Evolutionary conservation across 1,284 basidiomycete genomes (phyloP).

Genomic region (Stereum hirsutum): DNA sequence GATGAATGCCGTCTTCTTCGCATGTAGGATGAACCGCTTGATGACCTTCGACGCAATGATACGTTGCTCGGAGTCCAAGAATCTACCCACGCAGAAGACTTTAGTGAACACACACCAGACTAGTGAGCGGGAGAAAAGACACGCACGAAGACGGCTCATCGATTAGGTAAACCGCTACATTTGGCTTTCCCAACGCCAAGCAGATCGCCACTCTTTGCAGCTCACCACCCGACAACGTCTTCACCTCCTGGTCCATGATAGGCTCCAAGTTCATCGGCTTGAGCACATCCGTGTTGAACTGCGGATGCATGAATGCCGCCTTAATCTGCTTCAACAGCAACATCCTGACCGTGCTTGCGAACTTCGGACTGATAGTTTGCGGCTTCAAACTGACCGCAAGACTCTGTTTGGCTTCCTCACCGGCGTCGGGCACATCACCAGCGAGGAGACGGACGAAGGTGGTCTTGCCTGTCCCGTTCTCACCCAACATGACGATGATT

Average conservation of each 20-base stretch:
- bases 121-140: not conserved
- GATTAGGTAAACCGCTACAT: slow-evolving; percentile 79
- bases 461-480: slow-evolving; percentile 97
- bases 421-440: slow-evolving; percentile 75
- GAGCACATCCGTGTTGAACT: slow-evolving; percentile 94
- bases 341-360: slow-evolving; percentile 90
- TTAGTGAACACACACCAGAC: not conserved
- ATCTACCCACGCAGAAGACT: slow-evolving; percentile 33
- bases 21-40: slow-evolving; percentile 91
- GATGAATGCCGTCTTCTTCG: slow-evolving; percentile 94
- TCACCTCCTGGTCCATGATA: slow-evolving; percentile 94
- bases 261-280: slow-evolving; percentile 93
- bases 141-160: slow-evolving; percentile 73
- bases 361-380: slow-evolving; percentile 93
- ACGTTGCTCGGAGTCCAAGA: slow-evolving; percentile 97
- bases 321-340: slow-evolving; percentile 91
- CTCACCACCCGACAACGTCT: slow-evolving; percentile 94
- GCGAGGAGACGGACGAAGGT: slow-evolving; percentile 92
- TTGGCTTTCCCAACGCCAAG: slow-evolving; percentile 78
- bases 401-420: slow-evolving; percentile 71
- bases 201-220: slow-evolving; percentile 93
- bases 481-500: slow-evolving; percentile 95
- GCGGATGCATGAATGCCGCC: slow-evolving; percentile 89
- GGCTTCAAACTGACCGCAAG: slow-evolving; percentile 89
- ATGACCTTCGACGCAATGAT: slow-evolving; percentile 96